Evolutionary conservation across 2,329 filamentous ascomycete genomes (phyloP), one percentile per base, ranked within the genome.

Genomic region (Fusarium camptoceras): DNA sequence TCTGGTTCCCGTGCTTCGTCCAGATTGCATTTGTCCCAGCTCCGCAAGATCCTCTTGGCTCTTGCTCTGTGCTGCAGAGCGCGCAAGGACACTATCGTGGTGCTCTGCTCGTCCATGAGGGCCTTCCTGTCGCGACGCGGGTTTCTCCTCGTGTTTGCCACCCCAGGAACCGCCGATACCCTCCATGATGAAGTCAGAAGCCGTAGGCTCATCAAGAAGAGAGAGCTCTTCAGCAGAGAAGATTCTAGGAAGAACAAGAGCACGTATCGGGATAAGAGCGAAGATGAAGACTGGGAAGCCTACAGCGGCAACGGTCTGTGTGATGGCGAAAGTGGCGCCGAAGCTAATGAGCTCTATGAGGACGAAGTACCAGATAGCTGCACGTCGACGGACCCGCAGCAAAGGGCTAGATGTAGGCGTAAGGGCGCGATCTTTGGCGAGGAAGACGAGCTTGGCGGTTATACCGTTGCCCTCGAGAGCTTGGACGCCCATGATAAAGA

Each of bases 401-500:
- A 94, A 83, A 0, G 91, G 90, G 68, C 91, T 86, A 1, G 81
- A 81, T 0, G 83, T 75, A 5, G 86, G 83, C 0, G 90, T 93
- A n/a, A 94, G 83, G 7, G 83, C 77, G 49, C 78, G 82, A 79
- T 95, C 92, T 67, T 88, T 86, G 2, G 84, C 80, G 2, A 95
- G 84, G 78, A 92, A 94, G 24, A 93, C 77, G 11, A 94, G 77
- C 79, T 94, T 94, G 65, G 85, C 81, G 0, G 92, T 94, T 76
- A 95, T 93, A 24, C 92, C 92, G 76, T 95, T 95, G 25, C 82
- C 90, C 76, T 90, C 86, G 31, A 95, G 87, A 5, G 92, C 92
- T 80, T 94, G 91, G 64, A 93, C 85, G 43, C 92, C 92, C 92
- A 95, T 94, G 77, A 94, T 87, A 80, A 94, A 94, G 84, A 95